Conservation (phyloP, 148 eudicot species). For the Nyssa sinensis region DNA sequence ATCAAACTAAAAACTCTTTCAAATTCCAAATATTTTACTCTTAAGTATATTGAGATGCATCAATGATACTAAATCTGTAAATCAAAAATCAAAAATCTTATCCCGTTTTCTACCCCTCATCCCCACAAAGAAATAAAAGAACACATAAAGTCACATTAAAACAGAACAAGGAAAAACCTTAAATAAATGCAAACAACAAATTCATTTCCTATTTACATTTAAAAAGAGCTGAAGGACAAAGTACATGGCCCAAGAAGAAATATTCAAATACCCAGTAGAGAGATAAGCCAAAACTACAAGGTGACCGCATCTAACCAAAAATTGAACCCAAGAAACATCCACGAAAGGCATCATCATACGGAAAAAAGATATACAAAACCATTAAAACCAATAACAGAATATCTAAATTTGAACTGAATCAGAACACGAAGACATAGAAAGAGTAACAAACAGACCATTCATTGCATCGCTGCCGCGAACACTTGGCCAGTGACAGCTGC, state of each 20-base stretch:
- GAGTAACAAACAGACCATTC: conserved; percentile 67
- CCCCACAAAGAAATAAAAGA: neutral
- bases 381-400: neutral
- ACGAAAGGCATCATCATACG: neutral
- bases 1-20: neutral
- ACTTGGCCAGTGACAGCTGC: conserved; percentile 50
- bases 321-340: neutral
- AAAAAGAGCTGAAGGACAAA: neutral
- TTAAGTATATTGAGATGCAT: neutral
- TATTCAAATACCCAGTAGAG: neutral
- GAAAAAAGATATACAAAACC: too few relatives aligned
- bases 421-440: neutral
- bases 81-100: neutral
- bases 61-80: neutral
- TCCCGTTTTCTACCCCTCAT: neutral
- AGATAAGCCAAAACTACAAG: conserved; percentile 1
- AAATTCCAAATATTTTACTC: neutral
- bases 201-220: neutral
- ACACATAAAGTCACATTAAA: neutral
- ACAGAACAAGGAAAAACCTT: neutral
- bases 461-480: conserved; percentile 56
- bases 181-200: neutral
- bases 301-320: neutral
- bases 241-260: neutral
- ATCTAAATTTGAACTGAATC: conserved; percentile 4